A percentile compares a stretch with the other conserved stretches of the same genome.
Conservation (phyloP, 805 yeast species). For the Metschnikowia arizonensis region DNA sequence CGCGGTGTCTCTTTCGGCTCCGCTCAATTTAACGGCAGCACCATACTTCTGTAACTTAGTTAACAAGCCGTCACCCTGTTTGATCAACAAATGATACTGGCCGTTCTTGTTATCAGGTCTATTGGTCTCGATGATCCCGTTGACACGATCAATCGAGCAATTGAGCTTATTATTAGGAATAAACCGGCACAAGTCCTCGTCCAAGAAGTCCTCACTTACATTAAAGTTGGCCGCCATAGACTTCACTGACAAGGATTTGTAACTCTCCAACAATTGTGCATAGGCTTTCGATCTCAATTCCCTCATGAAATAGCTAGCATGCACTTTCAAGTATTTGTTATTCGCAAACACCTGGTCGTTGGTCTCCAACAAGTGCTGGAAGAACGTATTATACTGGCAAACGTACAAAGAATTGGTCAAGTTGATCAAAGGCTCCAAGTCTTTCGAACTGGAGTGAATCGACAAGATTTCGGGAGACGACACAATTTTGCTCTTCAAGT, state of each 20-base stretch:
- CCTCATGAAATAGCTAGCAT: constrained; percentile 78
- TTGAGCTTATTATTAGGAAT: constrained; percentile 91
- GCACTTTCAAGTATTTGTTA: constrained; percentile 63
- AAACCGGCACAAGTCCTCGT: constrained; percentile 80
- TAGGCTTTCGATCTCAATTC: constrained; percentile 95
- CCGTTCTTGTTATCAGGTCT: constrained; percentile 95
- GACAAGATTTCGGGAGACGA: constrained; percentile 93
- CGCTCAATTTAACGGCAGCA: constrained; percentile 93
- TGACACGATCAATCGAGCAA: constrained; percentile 93
- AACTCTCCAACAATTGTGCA: constrained; percentile 88
- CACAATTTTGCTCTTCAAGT: constrained; percentile 75
- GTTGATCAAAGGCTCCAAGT: constrained; percentile 74
- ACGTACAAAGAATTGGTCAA: constrained; percentile 83
- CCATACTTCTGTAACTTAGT: constrained; percentile 96
- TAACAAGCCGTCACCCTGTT: constrained; percentile 86
- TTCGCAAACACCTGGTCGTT: constrained; percentile 66
- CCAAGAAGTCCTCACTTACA: constrained; percentile 82
- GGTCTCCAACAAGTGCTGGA: constrained; percentile 72
- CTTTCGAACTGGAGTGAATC: constrained; percentile 63
- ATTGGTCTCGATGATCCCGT: constrained; percentile 92
- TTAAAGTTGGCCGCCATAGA: constrained; percentile 95
- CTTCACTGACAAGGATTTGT: constrained; percentile 81
- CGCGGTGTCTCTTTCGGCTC: constrained; percentile 58
- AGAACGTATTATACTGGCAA: constrained; percentile 78
- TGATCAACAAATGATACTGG: constrained; percentile 83